These are phyloP conservation scores for Tolypocladium capitatum DNA, from an alignment of 2,329 filamentous ascomycete species.

Conservation along the genomic window DNA sequence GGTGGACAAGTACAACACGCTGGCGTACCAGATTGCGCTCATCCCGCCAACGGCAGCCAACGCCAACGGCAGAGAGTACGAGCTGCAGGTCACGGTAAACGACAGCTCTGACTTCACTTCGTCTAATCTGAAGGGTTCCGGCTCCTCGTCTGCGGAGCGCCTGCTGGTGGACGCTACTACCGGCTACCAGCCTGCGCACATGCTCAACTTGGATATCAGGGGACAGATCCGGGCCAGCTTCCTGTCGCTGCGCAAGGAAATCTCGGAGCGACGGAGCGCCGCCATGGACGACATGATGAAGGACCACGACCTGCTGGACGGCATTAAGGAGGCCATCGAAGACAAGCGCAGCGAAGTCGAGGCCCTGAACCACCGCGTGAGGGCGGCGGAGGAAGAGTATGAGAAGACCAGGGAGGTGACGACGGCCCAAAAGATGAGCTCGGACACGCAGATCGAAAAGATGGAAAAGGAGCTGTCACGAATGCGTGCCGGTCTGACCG, in stretches of 20 bases:
- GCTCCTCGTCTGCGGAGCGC: slow-evolving; percentile 45
- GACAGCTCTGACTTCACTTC: slow-evolving; percentile 64
- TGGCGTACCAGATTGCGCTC: slow-evolving; percentile 85
- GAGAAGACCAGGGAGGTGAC: slow-evolving; percentile 83
- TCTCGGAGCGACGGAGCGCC: slow-evolving; percentile 73
- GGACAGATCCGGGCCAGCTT: slow-evolving; percentile 72
- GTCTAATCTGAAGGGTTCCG: slow-evolving; percentile 38
- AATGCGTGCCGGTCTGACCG: slow-evolving; percentile 72
- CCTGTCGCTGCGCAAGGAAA: slow-evolving; percentile 67
- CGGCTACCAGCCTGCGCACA: slow-evolving; percentile 79
- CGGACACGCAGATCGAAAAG: slow-evolving; percentile 91
- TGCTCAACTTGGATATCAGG: slow-evolving; percentile 79
- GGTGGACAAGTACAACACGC: slow-evolving; percentile 83
- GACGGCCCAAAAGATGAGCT: slow-evolving; percentile 73
- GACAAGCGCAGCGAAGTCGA: slow-evolving; percentile 91
- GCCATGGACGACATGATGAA: slow-evolving; percentile 88
- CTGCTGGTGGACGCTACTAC: slow-evolving; percentile 69
- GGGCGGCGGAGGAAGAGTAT: slow-evolving; percentile 83
- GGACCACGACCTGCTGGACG: slow-evolving; percentile 84
- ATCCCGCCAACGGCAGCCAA: slow-evolving; percentile 78
- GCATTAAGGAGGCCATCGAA: slow-evolving; percentile 91
- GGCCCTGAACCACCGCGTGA: slow-evolving; percentile 74
- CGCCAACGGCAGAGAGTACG: slow-evolving; percentile 73
- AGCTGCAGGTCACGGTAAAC: slow-evolving; percentile 72
- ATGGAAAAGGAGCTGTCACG: slow-evolving; percentile 97